Evolutionary conservation across 1,284 basidiomycete species (phyloP).

Genomic region (Mycena sp.): DNA sequence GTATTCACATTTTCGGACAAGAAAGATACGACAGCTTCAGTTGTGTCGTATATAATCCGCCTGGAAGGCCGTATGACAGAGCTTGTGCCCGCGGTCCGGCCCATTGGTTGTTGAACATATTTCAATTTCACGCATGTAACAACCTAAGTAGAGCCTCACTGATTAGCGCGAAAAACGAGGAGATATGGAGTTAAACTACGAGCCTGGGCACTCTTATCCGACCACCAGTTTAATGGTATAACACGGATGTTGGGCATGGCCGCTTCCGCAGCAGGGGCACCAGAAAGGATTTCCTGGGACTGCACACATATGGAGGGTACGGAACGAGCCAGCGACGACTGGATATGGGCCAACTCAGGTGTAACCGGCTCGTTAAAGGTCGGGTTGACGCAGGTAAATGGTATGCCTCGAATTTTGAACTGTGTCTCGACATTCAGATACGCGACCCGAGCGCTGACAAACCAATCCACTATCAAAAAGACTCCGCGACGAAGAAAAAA

Average conservation of each 20-base stretch:
- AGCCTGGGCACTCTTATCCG: slow-evolving; percentile 74
- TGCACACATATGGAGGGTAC: slow-evolving; percentile 87
- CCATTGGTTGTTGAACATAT: slow-evolving; percentile 86
- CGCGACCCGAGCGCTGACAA: slow-evolving; percentile 85
- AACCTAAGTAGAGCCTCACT: slow-evolving; percentile 61
- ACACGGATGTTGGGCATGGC: slow-evolving; percentile 92
- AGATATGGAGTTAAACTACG: slow-evolving; percentile 25
- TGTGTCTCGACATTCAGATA: slow-evolving; percentile 90
- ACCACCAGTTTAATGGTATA: slow-evolving; percentile 92
- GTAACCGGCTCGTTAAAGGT: slow-evolving; percentile 50
- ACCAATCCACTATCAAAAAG: not conserved
- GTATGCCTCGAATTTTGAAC: slow-evolving; percentile 83
- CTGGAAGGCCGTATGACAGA: slow-evolving; percentile 81
- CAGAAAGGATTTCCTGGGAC: slow-evolving; percentile 81
- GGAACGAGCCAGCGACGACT: slow-evolving; percentile 75
- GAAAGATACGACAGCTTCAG: slow-evolving; percentile 87
- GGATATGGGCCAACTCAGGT: slow-evolving; percentile 60
- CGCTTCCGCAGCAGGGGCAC: slow-evolving; percentile 85
- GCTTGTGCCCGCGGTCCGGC: slow-evolving; percentile 68
- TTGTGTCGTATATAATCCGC: slow-evolving; percentile 87
- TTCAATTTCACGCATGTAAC: slow-evolving; percentile 89
- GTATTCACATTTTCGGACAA: slow-evolving; percentile 86
- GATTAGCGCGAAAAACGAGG: slow-evolving; percentile 2
- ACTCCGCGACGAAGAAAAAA: not conserved
- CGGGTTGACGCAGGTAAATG: slow-evolving; percentile 81